A percentile compares a stretch with the other conserved stretches of the same genome.
These are phyloP conservation scores for Oryza meyeriana DNA, from an alignment of 176 grass and related monocot species.

Conservation along the genomic window DNA sequence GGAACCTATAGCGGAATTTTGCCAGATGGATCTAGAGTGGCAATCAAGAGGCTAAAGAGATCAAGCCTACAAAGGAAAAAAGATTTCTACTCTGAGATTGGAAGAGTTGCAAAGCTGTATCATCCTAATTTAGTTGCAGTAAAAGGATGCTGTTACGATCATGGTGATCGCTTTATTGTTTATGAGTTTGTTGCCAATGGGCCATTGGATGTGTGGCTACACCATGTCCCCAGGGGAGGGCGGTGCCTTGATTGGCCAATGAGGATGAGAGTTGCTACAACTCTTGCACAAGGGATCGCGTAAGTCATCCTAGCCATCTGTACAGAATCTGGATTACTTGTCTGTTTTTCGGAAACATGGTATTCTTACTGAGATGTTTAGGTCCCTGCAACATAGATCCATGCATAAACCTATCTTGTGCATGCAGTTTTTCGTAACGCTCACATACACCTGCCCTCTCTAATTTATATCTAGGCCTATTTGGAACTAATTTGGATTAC, in stretches of 20 bases:
- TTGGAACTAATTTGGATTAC: not conserved
- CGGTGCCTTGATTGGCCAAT: slow-evolving; percentile 90
- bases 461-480: not conserved
- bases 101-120: slow-evolving; percentile 89
- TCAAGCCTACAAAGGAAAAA: slow-evolving; percentile 94
- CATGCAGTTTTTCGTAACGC: not conserved
- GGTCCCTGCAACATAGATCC: not conserved
- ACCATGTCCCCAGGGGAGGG: slow-evolving; percentile 88
- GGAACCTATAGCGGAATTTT: slow-evolving; percentile 87
- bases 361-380: not conserved
- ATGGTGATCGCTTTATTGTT: slow-evolving; percentile 92
- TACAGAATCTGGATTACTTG: not conserved
- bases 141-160: slow-evolving; percentile 95
- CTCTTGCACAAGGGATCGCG: slow-evolving; percentile 98
- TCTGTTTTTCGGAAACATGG: not conserved
- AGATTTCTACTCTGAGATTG: slow-evolving; percentile 96
- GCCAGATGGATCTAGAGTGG: slow-evolving; percentile 82
- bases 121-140: slow-evolving; percentile 91
- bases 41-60: slow-evolving; percentile 91
- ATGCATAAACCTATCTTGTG: not conserved
- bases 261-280: slow-evolving; percentile 94
- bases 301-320: slow-evolving; percentile 47
- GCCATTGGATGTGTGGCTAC: slow-evolving; percentile 94
- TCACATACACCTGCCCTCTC: not conserved
- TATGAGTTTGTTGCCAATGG: slow-evolving; percentile 97